These are phyloP conservation scores for Casuarina cunninghamiana DNA, from an alignment of 306 rosid species.

Conservation along the genomic window DNA sequence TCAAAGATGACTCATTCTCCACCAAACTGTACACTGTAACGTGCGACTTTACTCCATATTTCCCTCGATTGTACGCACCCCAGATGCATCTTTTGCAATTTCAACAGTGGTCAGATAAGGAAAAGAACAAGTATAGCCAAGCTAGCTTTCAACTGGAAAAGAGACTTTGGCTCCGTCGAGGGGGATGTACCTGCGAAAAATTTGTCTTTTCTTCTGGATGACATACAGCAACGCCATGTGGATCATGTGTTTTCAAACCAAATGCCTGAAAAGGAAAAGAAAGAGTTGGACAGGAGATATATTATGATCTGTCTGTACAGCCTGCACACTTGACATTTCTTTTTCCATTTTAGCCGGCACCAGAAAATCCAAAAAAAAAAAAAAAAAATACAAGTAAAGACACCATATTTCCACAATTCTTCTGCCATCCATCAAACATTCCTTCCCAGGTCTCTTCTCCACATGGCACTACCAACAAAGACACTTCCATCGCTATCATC, in stretches of 20 bases:
- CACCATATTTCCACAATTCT: constrained; percentile 78
- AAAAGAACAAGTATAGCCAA: constrained; percentile 45
- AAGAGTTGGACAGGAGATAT: constrained; percentile 33
- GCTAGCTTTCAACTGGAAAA: constrained; percentile 36
- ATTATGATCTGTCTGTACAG: too few relatives aligned
- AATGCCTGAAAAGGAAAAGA: constrained; percentile 65
- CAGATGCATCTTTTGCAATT: constrained; percentile 49
- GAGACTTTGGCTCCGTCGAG: constrained; percentile 52
- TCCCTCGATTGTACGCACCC: constrained; percentile 64
- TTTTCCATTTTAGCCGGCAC: too few relatives aligned
- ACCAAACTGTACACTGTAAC: constrained; percentile 68
- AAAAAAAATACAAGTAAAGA: constrained; percentile 34
- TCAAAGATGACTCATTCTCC: constrained; percentile 88
- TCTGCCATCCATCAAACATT: constrained; percentile 71
- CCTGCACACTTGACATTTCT: too few relatives aligned
- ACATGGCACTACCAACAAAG: constrained; percentile 51
- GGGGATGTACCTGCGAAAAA: constrained; percentile 84
- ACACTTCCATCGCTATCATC: constrained; percentile 60
- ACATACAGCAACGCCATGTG: constrained; percentile 95
- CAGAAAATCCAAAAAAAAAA: constrained; percentile 24
- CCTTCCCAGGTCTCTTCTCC: constrained; percentile 91
- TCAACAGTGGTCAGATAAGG: constrained; percentile 62
- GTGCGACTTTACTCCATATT: constrained; percentile 44
- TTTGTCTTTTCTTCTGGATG: constrained; percentile 86
- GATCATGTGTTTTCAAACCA: constrained; percentile 58